Conservation (phyloP, 2,329 filamentous ascomycete genomes). For the Colletotrichum coccodes region DNA sequence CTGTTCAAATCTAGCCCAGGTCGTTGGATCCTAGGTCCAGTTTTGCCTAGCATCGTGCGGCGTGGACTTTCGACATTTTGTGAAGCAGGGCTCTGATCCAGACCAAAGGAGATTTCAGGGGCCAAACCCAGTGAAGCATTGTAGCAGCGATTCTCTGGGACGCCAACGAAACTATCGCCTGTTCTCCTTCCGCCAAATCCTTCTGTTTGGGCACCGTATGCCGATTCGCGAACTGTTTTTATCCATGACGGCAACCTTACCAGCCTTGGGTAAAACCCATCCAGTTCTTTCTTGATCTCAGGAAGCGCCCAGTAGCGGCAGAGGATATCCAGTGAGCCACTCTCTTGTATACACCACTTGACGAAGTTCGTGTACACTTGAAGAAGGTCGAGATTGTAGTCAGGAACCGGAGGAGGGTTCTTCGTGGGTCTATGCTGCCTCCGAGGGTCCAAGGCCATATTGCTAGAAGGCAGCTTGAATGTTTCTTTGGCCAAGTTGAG, state of each 20-base stretch:
- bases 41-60: background rate
- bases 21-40: too few relatives aligned
- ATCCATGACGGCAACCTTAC: background rate
- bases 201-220: background rate
- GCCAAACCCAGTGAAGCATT: background rate
- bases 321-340: background rate
- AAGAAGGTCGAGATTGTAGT: background rate
- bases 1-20: too few relatives aligned
- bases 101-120: background rate
- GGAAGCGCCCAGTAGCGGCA: background rate
- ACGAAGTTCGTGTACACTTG: background rate
- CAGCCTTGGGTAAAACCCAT: background rate
- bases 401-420: background rate
- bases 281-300: background rate
- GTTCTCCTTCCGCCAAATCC: background rate
- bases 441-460: background rate
- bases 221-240: background rate
- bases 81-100: background rate
- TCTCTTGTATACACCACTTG: background rate
- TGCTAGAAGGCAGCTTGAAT: background rate
- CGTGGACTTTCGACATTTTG: background rate
- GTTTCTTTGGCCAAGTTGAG: background rate
- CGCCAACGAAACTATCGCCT: background rate
- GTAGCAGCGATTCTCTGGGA: background rate
- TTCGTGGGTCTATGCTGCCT: background rate